phyloP scores from a whole-genome alignment of 163 green algal genomes.

The Smithsoniella earleae region DNA sequence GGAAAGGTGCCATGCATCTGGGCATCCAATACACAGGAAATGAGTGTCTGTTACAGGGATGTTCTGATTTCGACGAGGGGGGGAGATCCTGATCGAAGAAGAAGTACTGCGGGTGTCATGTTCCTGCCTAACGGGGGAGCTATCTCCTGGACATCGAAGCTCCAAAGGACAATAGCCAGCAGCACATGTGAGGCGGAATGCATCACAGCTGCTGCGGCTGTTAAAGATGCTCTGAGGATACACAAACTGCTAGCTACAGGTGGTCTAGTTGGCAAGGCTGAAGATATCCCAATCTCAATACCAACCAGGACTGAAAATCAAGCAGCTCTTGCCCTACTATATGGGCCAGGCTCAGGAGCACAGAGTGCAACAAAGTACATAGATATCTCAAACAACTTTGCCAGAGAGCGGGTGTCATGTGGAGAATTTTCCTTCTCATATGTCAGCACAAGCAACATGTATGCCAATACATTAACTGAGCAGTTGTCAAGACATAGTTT shows the following conservation, averaged over 20 bases:
- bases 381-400: not conserved
- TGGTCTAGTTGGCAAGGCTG: not conserved
- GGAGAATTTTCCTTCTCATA: not conserved
- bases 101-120: conserved; percentile 39
- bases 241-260: conserved; percentile 35
- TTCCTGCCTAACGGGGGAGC: conserved; percentile 36
- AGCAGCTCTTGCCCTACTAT: conserved; percentile 33
- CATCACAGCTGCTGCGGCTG: conserved; percentile 38
- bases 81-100: conserved; percentile 31
- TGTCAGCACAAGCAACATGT: not conserved
- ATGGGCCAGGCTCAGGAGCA: conserved; percentile 1
- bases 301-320: conserved; percentile 35
- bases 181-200: conserved; percentile 48
- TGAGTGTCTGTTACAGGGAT: conserved; percentile 13
- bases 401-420: not conserved
- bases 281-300: too few relatives aligned
- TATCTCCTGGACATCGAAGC: conserved; percentile 40
- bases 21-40: conserved; percentile 27
- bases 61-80: conserved; percentile 42
- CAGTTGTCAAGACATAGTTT: too few relatives aligned
- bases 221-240: conserved; percentile 41
- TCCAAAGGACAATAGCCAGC: conserved; percentile 42
- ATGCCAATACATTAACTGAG: not conserved
- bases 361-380: not conserved
- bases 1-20: conserved; percentile 20